phyloP scores from a whole-genome alignment of 164 flowering plant species.

The Annona cherimola region DNA sequence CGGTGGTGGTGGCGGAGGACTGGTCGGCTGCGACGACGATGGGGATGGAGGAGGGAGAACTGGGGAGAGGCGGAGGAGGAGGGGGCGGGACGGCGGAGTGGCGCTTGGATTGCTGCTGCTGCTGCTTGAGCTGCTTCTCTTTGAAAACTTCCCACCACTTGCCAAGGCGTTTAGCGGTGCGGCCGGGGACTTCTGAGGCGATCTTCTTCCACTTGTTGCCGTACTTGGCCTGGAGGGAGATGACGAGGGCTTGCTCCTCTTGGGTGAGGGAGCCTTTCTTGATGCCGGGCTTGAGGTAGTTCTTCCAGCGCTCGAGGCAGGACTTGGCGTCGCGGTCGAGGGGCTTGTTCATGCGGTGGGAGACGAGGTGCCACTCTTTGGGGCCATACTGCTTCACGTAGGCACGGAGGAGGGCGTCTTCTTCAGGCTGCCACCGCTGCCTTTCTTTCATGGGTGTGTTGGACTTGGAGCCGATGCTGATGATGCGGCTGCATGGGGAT shows the following conservation, averaged over 20 bases:
- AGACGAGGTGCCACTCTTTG: constrained; percentile 43
- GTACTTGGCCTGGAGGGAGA: constrained; percentile 44
- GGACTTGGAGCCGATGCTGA: background rate
- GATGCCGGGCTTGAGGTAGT: constrained; percentile 49
- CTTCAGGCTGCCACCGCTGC: constrained; percentile 47
- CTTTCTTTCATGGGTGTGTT: constrained; percentile 35
- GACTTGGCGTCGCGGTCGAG: constrained; percentile 43
- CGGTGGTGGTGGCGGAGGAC: background rate
- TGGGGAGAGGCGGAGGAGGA: background rate
- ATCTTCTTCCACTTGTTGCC: constrained; percentile 55
- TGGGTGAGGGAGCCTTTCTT: constrained; percentile 41
- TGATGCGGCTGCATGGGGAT: background rate
- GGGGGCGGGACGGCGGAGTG: background rate
- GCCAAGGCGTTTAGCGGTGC: constrained; percentile 45
- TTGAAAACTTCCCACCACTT: constrained; percentile 62
- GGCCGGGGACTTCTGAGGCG: constrained; percentile 44
- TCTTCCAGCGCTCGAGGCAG: constrained; percentile 49
- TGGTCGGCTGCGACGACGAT: background rate
- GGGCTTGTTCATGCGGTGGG: constrained; percentile 36
- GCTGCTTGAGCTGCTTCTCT: constrained; percentile 35
- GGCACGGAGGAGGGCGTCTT: constrained; percentile 41
- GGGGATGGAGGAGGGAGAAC: background rate
- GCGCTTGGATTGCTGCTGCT: background rate
- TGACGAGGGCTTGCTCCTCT: constrained; percentile 38
- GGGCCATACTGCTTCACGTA: constrained; percentile 48